Evolutionary conservation across 768 basidiomycete genomes (phyloP).

Genomic region (Phylloporus arenicola): DNA sequence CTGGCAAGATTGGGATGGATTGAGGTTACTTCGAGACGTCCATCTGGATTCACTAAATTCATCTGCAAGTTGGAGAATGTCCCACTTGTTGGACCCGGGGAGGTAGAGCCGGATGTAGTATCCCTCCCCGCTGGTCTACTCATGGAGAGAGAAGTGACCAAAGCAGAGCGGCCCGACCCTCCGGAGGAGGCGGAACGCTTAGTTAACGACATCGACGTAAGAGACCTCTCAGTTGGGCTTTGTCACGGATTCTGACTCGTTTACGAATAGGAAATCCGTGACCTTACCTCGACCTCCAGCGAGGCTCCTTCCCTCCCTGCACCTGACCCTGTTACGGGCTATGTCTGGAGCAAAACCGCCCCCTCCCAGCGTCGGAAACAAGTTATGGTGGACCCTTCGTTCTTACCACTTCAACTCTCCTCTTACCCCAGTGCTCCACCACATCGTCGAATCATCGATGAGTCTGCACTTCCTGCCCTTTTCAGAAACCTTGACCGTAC

Average conservation of each 20-base stretch:
- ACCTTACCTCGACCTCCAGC: conserved; percentile 2
- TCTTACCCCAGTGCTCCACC: conserved; percentile 49
- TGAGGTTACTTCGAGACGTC: conserved; percentile 75
- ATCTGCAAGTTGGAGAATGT: conserved; percentile 86
- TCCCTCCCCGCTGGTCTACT: conserved; percentile 69
- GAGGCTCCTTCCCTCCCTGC: conserved; percentile 26
- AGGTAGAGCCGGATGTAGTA: conserved; percentile 73
- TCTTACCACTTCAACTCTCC: conserved; percentile 81
- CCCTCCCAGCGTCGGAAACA: conserved; percentile 88
- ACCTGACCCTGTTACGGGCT: conserved; percentile 76
- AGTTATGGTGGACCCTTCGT: conserved; percentile 79
- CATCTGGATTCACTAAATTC: conserved; percentile 85
- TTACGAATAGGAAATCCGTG: conserved; percentile 20
- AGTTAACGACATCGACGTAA: conserved; percentile 5
- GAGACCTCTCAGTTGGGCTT: not conserved
- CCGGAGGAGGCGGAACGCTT: conserved; percentile 15
- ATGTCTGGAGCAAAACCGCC: conserved; percentile 81
- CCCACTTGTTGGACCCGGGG: conserved; percentile 78
- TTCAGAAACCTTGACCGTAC: conserved; percentile 71
- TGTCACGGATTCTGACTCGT: conserved; percentile 4
- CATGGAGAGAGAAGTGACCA: conserved; percentile 53
- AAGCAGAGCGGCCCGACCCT: conserved; percentile 26
- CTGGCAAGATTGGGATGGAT: conserved; percentile 80
- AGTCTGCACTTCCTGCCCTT: conserved; percentile 50
- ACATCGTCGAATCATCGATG: conserved; percentile 45